Base-by-base conservation (phyloP, 1,284 basidiomycete species). In the Naganishia sp. region DNA sequence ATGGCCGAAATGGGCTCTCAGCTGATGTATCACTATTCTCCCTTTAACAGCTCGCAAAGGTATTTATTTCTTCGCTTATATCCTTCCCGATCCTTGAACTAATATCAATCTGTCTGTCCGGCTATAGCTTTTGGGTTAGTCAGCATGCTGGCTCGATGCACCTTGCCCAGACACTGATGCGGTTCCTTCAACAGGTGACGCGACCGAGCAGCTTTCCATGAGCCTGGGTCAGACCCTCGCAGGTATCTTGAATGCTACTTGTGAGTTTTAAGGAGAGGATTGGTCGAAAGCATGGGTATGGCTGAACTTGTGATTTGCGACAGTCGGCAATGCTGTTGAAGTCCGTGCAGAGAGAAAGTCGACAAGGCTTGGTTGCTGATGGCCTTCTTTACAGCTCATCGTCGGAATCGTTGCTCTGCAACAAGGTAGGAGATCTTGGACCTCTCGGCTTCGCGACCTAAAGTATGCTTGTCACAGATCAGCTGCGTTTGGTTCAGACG, bases 401-500 rank as follows among this genome's bases (percentile, higher is more conserved):
- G 90, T 94, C 48, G 90, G 89, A 25, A 83, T 96, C 69, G 90
- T 90, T 50, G 94, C 93, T 6, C 82, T 94, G 25, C 75, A 88
- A 45, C 90, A 92, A 83, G 87, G 90, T 89, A 64, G 65, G 79
- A 74, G 57, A 50, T 56, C 36, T 13, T 23, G 28, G 23, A 49
- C 21, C 33, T 48, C 53, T 21, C 36, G 52, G 49, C 65, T 9
- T 39, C 13, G 36, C 36, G 36, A 9, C 53, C 44, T 52, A 16
- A 69, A 50, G 68, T 55, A 55, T 64, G n/a, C 18, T 13, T 13
- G 50, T 55, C 53, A 16, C 74, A 90, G 89, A 85, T 64, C 83
- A 95, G 80, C 82, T 94, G 18, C 86, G 88, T 48, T 88, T 95
- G 69, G 92, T 95, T 3, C 90, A 94, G 79, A 91, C 89, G 23